A percentile compares a stretch with the other conserved stretches of the same genome.
Evolutionary conservation across 1,139 yeast species (phyloP).

Genomic region (Meyerozyma carpophila): DNA sequence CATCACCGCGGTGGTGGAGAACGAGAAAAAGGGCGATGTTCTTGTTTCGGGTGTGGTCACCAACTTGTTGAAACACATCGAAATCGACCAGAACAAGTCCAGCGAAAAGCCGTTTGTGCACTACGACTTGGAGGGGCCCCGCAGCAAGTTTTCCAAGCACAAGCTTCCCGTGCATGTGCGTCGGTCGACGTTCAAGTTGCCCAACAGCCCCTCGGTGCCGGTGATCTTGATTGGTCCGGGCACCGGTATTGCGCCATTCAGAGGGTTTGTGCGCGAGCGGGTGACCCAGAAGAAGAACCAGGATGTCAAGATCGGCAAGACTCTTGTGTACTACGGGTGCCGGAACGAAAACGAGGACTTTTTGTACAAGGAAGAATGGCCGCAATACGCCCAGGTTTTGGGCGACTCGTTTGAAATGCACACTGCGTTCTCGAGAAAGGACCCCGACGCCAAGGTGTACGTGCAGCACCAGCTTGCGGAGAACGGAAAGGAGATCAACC

Average conservation of each 20-base stretch:
- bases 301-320: conserved; percentile 60
- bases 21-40: conserved; percentile 43
- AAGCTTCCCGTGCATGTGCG: conserved; percentile 89
- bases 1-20: conserved; percentile 91
- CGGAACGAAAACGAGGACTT: conserved; percentile 72
- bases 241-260: conserved; percentile 96
- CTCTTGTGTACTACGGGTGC: conserved; percentile 81
- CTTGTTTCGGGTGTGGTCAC: conserved; percentile 83
- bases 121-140: conserved; percentile 80
- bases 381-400: conserved; percentile 55
- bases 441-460: conserved; percentile 60
- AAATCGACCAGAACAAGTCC: conserved; percentile 54
- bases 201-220: conserved; percentile 80
- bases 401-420: conserved; percentile 65
- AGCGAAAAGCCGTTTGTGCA: conserved; percentile 42
- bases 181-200: conserved; percentile 90
- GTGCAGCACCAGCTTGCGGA: conserved; percentile 79
- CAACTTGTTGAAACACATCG: conserved; percentile 73
- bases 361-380: conserved; percentile 85
- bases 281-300: conserved; percentile 38
- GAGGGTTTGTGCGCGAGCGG: conserved; percentile 88
- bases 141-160: conserved; percentile 47
- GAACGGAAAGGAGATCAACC: conserved; percentile 48
- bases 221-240: conserved; percentile 96
- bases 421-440: conserved; percentile 85